These are phyloP conservation scores for Byssochlamys sp. DNA, from an alignment of 2,329 filamentous ascomycete genomes.

Conservation along the genomic window DNA sequence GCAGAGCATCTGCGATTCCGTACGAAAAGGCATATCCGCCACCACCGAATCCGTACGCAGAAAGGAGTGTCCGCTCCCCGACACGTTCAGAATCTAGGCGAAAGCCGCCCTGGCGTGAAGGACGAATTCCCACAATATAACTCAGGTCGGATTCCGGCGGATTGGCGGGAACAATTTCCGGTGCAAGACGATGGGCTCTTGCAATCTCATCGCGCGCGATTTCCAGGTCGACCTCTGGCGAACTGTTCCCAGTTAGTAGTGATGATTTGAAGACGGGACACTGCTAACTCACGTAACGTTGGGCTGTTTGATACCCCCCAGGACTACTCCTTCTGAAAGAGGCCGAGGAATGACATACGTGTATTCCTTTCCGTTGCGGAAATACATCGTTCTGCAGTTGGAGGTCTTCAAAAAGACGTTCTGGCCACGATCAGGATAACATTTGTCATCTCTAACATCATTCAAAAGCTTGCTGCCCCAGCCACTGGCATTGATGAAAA, in stretches of 20 bases:
- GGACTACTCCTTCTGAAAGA: constrained; percentile 21
- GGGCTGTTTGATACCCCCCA: constrained; percentile 28
- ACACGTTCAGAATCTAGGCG: constrained; percentile 23
- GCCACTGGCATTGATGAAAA: constrained; percentile 33
- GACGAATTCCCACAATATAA: constrained; percentile 29
- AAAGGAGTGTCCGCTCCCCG: constrained; percentile 18
- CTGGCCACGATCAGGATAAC: constrained; percentile 29
- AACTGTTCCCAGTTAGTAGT: constrained; percentile 12
- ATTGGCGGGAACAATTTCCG: constrained; percentile 24
- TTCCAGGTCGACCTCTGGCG: constrained; percentile 26
- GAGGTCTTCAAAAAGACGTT: constrained; percentile 28
- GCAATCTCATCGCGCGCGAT: constrained; percentile 30
- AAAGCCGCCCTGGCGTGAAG: constrained; percentile 25
- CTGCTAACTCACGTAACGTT: constrained; percentile 19
- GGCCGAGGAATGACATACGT: constrained; percentile 32
- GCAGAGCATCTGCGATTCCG: constrained; percentile 24
- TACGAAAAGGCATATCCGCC: constrained; percentile 31
- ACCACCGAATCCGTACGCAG: constrained; percentile 30
- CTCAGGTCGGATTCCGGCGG: constrained; percentile 20
- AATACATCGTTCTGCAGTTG: constrained; percentile 22
- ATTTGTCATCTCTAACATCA: constrained; percentile 26
- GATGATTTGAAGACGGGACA: not conserved
- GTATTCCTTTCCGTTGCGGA: constrained; percentile 29
- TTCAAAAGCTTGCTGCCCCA: constrained; percentile 24
- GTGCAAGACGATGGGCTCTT: constrained; percentile 29